Evolutionary conservation across 495 filamentous ascomycete genomes (phyloP).

Genomic region (Cenococcum geophilum): DNA sequence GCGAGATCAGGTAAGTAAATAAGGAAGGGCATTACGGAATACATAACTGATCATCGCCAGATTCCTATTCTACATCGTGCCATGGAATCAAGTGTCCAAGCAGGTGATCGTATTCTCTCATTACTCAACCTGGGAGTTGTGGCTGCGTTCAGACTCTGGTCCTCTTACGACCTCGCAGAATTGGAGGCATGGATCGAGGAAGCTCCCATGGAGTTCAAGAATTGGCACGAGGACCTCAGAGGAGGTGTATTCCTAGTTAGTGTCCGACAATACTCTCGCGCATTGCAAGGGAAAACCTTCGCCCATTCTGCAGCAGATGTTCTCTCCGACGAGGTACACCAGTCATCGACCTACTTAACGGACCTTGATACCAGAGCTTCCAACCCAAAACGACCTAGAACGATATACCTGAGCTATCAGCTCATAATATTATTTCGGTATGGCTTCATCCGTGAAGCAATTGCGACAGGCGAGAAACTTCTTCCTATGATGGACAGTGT

Average conservation of each 20-base stretch:
- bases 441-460: constrained; percentile 64
- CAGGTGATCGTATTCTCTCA: constrained; percentile 69
- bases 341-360: constrained; percentile 57
- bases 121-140: constrained; percentile 69
- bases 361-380: constrained; percentile 45
- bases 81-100: constrained; percentile 61
- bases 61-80: constrained; percentile 59
- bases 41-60: not conserved
- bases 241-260: constrained; percentile 69
- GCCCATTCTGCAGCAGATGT: constrained; percentile 49
- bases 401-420: constrained; percentile 67
- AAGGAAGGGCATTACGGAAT: not conserved
- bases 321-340: constrained; percentile 67
- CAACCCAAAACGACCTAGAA: constrained; percentile 46
- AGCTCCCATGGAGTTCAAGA: constrained; percentile 66
- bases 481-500: constrained; percentile 53
- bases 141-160: constrained; percentile 63
- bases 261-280: constrained; percentile 65
- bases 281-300: constrained; percentile 80
- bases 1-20: constrained; percentile 38
- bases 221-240: constrained; percentile 69
- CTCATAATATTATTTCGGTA: constrained; percentile 69
- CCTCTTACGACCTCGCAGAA: constrained; percentile 68
- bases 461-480: constrained; percentile 60
- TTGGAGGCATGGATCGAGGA: constrained; percentile 68